Percentiles rank a stretch among this genome's conserved stretches.
These are phyloP conservation scores for Trichoderma erinaceum DNA, from an alignment of 495 filamentous ascomycete species.

Conservation along the genomic window DNA sequence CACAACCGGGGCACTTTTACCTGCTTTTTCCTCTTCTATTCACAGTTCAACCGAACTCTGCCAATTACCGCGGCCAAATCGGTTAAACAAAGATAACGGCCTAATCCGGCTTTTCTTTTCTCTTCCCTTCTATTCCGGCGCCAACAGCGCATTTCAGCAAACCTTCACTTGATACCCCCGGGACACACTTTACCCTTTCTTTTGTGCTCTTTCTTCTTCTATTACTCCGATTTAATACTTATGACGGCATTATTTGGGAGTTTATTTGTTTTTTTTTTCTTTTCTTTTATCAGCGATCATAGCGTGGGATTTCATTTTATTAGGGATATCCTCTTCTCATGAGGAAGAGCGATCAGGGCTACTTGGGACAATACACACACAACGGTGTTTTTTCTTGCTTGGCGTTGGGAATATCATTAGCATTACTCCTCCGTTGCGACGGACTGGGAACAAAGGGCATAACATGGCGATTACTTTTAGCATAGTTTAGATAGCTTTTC, in stretches of 20 bases:
- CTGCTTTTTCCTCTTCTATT: not conserved
- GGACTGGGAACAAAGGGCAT: not conserved
- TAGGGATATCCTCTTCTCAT: not conserved
- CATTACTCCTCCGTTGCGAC: constrained; percentile 4
- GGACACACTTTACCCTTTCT: not conserved
- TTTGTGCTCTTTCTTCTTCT: not conserved
- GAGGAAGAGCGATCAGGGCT: not conserved
- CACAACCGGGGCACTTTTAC: not conserved
- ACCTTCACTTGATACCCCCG: constrained; percentile 12
- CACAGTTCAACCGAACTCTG: not conserved
- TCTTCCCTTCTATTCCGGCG: not conserved
- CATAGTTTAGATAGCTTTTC: constrained; percentile 10
- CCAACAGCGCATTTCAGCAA: not conserved
- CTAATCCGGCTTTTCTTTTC: constrained; percentile 1
- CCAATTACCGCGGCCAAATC: not conserved
- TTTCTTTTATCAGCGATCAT: not conserved
- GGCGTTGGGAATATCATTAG: not conserved
- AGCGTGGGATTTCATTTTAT: not conserved
- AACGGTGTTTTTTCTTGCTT: not conserved
- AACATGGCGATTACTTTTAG: not conserved
- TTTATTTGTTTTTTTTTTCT: not conserved
- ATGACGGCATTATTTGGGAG: constrained; percentile 9
- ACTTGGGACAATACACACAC: not conserved
- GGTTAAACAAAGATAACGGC: not conserved
- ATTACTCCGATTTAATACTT: not conserved